phyloP scores from a whole-genome alignment of 768 basidiomycete species.

The Candolleomyces efflorescens region DNA sequence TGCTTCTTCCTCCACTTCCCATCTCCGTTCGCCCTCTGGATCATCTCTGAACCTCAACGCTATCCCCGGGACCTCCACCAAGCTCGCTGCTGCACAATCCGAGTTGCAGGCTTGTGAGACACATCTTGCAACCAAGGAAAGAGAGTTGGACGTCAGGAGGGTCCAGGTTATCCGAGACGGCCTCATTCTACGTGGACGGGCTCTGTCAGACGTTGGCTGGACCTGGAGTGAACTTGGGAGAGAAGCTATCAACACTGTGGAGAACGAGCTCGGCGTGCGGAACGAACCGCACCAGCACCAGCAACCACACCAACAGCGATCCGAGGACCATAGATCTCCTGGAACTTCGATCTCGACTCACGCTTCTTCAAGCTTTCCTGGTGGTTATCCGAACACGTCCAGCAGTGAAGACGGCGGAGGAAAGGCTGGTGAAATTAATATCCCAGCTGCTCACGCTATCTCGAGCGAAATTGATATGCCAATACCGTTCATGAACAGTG shows the following conservation, averaged over 20 bases:
- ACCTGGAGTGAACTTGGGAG: conserved; percentile 66
- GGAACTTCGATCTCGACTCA: background rate
- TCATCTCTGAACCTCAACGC: conserved; percentile 31
- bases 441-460: conserved; percentile 55
- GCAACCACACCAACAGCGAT: too few relatives aligned
- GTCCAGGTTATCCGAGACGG: conserved; percentile 58
- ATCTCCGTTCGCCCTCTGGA: conserved; percentile 35
- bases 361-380: background rate
- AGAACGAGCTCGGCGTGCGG: conserved; percentile 26
- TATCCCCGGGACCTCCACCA: conserved; percentile 34
- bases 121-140: conserved; percentile 67
- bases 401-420: background rate
- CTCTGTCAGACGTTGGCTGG: conserved; percentile 66
- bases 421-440: conserved; percentile 14
- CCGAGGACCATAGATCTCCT: too few relatives aligned
- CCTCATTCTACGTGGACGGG: conserved; percentile 55
- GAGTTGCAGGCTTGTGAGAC: conserved; percentile 82
- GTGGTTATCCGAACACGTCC: background rate
- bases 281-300: too few relatives aligned
- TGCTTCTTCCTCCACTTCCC: conserved; percentile 26
- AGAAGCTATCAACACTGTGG: conserved; percentile 45
- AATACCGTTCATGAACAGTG: conserved; percentile 12
- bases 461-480: conserved; percentile 28
- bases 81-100: conserved; percentile 63
- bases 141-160: conserved; percentile 50